phyloP scores from a whole-genome alignment of 208 protist species.

The Wallacemonas sp. region DNA sequence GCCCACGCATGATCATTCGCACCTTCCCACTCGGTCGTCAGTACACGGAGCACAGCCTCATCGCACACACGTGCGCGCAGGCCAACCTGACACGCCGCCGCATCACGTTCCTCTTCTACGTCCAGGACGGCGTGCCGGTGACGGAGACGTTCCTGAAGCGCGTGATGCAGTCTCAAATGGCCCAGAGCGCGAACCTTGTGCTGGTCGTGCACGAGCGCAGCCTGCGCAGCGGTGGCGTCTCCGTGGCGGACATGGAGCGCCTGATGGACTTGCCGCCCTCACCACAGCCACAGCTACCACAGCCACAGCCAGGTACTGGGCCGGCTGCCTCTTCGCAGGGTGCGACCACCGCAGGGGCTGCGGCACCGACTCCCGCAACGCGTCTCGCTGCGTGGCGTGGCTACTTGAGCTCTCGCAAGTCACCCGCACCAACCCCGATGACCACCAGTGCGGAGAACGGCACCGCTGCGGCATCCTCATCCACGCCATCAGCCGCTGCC shows the following conservation, averaged over 20 bases:
- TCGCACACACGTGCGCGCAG: conserved; percentile 85
- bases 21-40: conserved; percentile 76
- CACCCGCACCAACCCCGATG: no score
- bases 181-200: conserved; percentile 74
- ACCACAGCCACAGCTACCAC: neutral
- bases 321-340: neutral
- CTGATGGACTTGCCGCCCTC: conserved; percentile 6
- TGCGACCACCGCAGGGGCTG: neutral
- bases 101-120: conserved; percentile 83
- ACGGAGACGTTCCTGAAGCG: conserved; percentile 59
- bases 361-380: no score
- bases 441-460: no score
- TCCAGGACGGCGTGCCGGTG: conserved; percentile 65
- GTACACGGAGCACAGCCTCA: conserved; percentile 74
- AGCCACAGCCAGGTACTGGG: neutral
- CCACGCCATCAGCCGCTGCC: no score
- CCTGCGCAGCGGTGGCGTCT: conserved; percentile 55
- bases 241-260: conserved; percentile 7
- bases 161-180: conserved; percentile 63
- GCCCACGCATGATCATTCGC: conserved; percentile 76
- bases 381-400: no score
- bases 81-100: conserved; percentile 77
- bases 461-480: no score
- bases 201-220: conserved; percentile 77
- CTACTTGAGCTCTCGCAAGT: no score